A percentile compares a stretch with the other conserved stretches of the same genome.
phyloP scores from a whole-genome alignment of 2,329 filamentous ascomycete species.

The Pseudogymnoascus sp. region DNA sequence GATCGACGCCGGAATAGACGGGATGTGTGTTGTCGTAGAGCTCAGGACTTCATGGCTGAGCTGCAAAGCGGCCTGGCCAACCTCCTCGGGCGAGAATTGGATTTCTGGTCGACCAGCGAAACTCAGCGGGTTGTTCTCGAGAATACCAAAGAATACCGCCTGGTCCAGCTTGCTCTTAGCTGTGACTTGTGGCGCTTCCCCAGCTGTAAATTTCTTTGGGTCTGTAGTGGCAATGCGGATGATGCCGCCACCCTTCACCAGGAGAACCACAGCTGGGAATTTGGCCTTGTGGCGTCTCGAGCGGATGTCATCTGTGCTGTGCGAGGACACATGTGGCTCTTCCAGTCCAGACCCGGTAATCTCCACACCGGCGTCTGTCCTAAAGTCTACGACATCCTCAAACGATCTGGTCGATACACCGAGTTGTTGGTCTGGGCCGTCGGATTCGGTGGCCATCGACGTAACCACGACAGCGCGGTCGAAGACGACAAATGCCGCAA shows the following conservation, averaged over 20 bases:
- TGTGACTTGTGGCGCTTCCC: slow-evolving; percentile 56
- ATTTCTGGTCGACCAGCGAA: slow-evolving; percentile 63
- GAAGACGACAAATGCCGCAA: slow-evolving; percentile 77
- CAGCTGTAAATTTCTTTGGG: slow-evolving; percentile 51
- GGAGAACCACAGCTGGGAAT: slow-evolving; percentile 53
- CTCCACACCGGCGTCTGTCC: slow-evolving; percentile 54
- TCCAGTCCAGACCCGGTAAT: slow-evolving; percentile 58
- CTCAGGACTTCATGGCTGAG: slow-evolving; percentile 76
- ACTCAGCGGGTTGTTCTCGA: slow-evolving; percentile 78
- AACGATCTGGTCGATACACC: slow-evolving; percentile 63
- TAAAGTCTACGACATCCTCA: slow-evolving; percentile 80
- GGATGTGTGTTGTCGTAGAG: slow-evolving; percentile 68
- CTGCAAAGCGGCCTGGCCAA: slow-evolving; percentile 66
- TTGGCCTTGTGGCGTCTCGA: slow-evolving; percentile 48
- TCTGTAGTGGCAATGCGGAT: slow-evolving; percentile 53
- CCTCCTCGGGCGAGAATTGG: slow-evolving; percentile 60
- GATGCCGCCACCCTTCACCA: slow-evolving; percentile 56
- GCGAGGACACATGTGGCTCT: slow-evolving; percentile 39
- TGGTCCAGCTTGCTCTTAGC: slow-evolving; percentile 89
- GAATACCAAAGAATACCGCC: slow-evolving; percentile 83
- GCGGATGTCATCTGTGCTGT: slow-evolving; percentile 40
- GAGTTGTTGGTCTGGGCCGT: slow-evolving; percentile 70
- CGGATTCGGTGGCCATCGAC: slow-evolving; percentile 59
- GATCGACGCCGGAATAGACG: slow-evolving; percentile 64
- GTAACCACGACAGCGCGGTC: slow-evolving; percentile 69